A percentile compares a stretch with the other conserved stretches of the same genome.
Conservation (phyloP, 129 eudicot species). For the Deinandra increscens region DNA sequence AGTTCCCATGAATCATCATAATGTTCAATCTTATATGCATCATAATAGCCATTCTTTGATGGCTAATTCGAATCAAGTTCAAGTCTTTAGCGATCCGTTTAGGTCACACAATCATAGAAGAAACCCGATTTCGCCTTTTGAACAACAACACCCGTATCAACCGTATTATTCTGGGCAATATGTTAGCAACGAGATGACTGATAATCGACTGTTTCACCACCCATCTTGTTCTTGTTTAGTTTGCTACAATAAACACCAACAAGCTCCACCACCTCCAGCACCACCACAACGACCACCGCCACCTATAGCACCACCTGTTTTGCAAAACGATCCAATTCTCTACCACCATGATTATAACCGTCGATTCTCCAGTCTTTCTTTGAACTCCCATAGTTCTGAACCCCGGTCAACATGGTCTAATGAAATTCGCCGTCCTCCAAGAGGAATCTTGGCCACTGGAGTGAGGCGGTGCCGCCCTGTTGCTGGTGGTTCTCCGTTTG, state of each 20-base stretch:
- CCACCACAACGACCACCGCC: slow-evolving; percentile 26
- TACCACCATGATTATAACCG: slow-evolving; percentile 50
- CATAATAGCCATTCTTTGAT: slow-evolving; percentile 37
- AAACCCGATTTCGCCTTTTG: slow-evolving; percentile 41
- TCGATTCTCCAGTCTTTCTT: slow-evolving; percentile 33
- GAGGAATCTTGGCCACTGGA: slow-evolving; percentile 46
- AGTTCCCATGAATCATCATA: slow-evolving; percentile 36
- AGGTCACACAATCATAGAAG: slow-evolving; percentile 54
- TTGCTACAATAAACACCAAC: slow-evolving; percentile 63
- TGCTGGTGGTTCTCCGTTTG: slow-evolving; percentile 90
- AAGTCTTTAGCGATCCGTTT: slow-evolving; percentile 49
- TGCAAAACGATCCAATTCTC: slow-evolving; percentile 36
- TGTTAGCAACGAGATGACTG: slow-evolving; percentile 39
- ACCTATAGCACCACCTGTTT: slow-evolving; percentile 27
- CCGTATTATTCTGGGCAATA: slow-evolving; percentile 56
- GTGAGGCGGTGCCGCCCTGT: slow-evolving; percentile 60
- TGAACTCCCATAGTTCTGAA: slow-evolving; percentile 39
- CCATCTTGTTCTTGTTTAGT: slow-evolving; percentile 72
- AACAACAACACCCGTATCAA: slow-evolving; percentile 44
- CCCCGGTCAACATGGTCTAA: slow-evolving; percentile 49
- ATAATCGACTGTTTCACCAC: slow-evolving; percentile 46
- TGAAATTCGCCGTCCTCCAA: slow-evolving; percentile 57
- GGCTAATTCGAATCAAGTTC: slow-evolving; percentile 46
- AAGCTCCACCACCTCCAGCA: slow-evolving; percentile 34
- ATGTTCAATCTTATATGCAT: slow-evolving; percentile 38